phyloP scores from a whole-genome alignment of 176 grass and related monocot species.

The Eremochloa ophiuroides region DNA sequence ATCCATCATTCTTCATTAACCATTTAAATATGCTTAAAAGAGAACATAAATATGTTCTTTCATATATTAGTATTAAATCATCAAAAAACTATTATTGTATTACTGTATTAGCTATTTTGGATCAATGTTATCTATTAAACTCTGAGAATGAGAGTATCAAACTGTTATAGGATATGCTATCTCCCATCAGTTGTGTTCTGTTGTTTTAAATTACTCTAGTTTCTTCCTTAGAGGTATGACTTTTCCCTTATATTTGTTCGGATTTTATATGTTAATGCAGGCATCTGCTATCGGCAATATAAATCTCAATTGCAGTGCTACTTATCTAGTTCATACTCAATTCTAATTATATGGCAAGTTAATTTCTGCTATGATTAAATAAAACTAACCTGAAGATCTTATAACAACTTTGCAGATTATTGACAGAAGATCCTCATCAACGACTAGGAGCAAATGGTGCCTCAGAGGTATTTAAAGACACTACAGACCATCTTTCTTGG shows the following conservation, averaged over 20 bases:
- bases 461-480: slow-evolving; percentile 68
- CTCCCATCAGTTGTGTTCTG: not conserved
- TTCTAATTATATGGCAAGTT: slow-evolving; percentile 27
- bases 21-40: not conserved
- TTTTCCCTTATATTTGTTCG: slow-evolving; percentile 16
- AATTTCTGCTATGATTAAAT: slow-evolving; percentile 7
- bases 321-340: slow-evolving; percentile 15
- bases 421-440: slow-evolving; percentile 98
- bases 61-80: slow-evolving; percentile 23
- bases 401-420: slow-evolving; percentile 57
- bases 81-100: not conserved
- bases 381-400: slow-evolving; percentile 10
- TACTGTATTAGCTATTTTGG: slow-evolving; percentile 1
- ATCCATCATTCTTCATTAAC: slow-evolving; percentile 20
- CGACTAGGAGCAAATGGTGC: slow-evolving; percentile 86
- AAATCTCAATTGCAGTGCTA: slow-evolving; percentile 13
- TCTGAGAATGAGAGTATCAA: not conserved
- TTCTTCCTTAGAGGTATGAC: not conserved
- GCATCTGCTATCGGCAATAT: not conserved
- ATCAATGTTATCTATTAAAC: not conserved
- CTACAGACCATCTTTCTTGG: slow-evolving; percentile 22
- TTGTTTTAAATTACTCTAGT: not conserved
- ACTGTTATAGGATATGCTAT: not conserved
- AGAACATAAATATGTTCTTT: not conserved
- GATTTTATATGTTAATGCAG: slow-evolving; percentile 12